These are phyloP conservation scores for Peniophora sp. DNA, from an alignment of 1,284 basidiomycete genomes.

Conservation along the genomic window DNA sequence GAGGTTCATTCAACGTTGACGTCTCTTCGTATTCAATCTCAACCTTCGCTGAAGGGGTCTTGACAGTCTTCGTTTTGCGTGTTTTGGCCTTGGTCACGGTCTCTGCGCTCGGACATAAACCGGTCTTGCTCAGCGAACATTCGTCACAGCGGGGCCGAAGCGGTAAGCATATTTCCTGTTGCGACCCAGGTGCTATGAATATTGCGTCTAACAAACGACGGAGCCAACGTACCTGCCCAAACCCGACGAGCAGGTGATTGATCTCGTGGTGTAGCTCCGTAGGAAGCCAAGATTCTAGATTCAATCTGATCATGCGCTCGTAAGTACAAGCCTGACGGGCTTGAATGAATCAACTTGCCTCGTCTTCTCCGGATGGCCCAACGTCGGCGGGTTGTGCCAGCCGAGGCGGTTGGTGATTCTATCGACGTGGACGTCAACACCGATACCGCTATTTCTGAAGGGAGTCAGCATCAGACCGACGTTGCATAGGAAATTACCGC, in stretches of 20 bases:
- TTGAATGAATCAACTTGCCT: slow-evolving; percentile 32
- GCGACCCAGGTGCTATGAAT: background rate
- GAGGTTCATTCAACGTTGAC: background rate
- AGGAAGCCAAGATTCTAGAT: slow-evolving; percentile 89
- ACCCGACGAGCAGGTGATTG: slow-evolving; percentile 86
- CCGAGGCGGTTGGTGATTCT: slow-evolving; percentile 88
- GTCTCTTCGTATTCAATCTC: background rate
- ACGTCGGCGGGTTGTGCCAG: slow-evolving; percentile 85
- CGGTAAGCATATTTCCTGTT: background rate
- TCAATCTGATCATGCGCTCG: slow-evolving; percentile 41
- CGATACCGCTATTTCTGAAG: slow-evolving; percentile 83
- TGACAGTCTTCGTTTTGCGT: background rate
- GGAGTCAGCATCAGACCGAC: background rate
- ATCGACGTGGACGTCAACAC: slow-evolving; percentile 95
- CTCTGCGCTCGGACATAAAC: background rate
- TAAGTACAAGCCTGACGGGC: background rate
- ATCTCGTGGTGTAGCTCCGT: slow-evolving; percentile 73
- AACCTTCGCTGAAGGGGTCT: background rate
- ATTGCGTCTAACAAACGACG: background rate
- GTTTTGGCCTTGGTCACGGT: background rate
- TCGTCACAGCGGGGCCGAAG: background rate
- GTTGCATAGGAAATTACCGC: slow-evolving; percentile 14
- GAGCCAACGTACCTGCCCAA: slow-evolving; percentile 68
- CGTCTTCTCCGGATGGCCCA: slow-evolving; percentile 80
- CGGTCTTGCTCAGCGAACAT: background rate